These are phyloP conservation scores for Alternaria sp. DNA, from an alignment of 2,329 filamentous ascomycete genomes.

Conservation along the genomic window DNA sequence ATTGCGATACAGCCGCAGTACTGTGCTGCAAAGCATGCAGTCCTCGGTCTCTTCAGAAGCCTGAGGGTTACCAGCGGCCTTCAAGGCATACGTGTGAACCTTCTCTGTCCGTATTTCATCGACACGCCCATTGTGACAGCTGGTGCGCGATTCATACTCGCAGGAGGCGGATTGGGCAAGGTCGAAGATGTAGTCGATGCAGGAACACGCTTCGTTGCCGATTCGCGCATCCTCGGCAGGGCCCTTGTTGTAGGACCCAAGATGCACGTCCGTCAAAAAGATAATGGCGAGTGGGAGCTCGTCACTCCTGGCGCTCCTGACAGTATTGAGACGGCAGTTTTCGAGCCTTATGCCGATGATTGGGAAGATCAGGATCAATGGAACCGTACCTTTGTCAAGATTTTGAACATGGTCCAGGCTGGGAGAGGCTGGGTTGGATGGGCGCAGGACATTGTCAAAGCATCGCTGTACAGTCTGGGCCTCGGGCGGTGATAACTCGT, in stretches of 20 bases:
- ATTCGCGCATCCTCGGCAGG: constrained; percentile 65
- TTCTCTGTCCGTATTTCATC: constrained; percentile 73
- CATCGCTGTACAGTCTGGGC: constrained; percentile 38
- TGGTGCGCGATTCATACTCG: constrained; percentile 61
- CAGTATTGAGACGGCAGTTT: constrained; percentile 59
- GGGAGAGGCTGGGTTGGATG: constrained; percentile 65
- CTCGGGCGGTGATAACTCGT: constrained; percentile 16
- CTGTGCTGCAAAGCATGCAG: constrained; percentile 70
- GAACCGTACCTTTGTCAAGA: constrained; percentile 60
- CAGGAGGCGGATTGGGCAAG: constrained; percentile 64
- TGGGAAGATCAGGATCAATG: constrained; percentile 67
- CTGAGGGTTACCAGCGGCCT: constrained; percentile 61
- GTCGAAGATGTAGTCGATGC: constrained; percentile 71
- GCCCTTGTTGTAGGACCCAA: constrained; percentile 67
- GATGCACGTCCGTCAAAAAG: constrained; percentile 58
- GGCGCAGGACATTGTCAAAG: constrained; percentile 51
- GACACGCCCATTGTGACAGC: constrained; percentile 67
- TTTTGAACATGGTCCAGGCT: constrained; percentile 63
- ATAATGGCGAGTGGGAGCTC: constrained; percentile 43
- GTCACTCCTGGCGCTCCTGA: constrained; percentile 35
- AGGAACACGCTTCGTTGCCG: constrained; percentile 68
- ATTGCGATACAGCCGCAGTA: constrained; percentile 62
- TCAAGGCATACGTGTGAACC: constrained; percentile 68
- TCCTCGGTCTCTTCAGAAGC: constrained; percentile 70
- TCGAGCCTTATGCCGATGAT: constrained; percentile 70